These are phyloP conservation scores for Candida nanaspora DNA, from an alignment of 805 yeast species.

Conservation along the genomic window DNA sequence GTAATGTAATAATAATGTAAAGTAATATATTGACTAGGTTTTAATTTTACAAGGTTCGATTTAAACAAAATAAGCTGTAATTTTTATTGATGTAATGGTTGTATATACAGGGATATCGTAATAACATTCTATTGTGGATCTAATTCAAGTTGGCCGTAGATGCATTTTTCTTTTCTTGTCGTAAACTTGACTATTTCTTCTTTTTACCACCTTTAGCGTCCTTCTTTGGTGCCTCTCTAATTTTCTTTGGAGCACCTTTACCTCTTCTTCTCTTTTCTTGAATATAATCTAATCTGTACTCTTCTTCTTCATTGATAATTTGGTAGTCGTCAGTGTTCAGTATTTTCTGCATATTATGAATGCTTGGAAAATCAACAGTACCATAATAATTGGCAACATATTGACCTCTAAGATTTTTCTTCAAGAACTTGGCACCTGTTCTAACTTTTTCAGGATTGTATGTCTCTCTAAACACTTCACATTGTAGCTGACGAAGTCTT, in stretches of 20 bases:
- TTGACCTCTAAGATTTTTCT: constrained; percentile 67
- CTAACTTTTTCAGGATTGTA: constrained; percentile 61
- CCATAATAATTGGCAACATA: constrained; percentile 69
- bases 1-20: no score
- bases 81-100: no score
- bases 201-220: constrained; percentile 32
- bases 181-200: constrained; percentile 13
- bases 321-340: constrained; percentile 23
- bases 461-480: constrained; percentile 60
- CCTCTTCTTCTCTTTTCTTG: constrained; percentile 73
- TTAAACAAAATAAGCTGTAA: no score
- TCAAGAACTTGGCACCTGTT: constrained; percentile 67
- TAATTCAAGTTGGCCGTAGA: no score
- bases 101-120: no score
- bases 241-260: constrained; percentile 82
- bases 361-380: constrained; percentile 59
- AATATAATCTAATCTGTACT: constrained; percentile 58
- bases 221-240: constrained; percentile 35
- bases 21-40: no score
- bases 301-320: constrained; percentile 62
- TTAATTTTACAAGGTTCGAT: no score
- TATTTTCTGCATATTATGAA: constrained; percentile 23
- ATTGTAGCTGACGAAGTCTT: constrained; percentile 51
- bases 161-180: background rate
- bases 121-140: no score